Evolutionary conservation across 1,139 yeast genomes (phyloP).

Genomic region (Magnusiomyces ingens): DNA sequence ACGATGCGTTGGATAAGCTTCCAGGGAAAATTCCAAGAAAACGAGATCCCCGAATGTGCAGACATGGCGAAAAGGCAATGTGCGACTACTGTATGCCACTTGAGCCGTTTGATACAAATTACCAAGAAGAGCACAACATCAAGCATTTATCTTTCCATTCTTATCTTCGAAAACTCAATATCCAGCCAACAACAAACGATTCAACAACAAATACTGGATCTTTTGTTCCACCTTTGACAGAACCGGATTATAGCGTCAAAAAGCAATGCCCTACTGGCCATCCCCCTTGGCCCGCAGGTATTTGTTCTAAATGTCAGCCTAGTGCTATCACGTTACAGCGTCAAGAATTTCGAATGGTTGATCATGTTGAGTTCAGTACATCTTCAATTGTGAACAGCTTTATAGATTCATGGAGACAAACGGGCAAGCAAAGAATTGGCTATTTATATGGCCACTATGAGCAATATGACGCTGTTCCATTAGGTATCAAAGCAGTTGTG

Average conservation of each 20-base stretch:
- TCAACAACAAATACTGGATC: slow-evolving; percentile 52
- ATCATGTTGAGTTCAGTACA: slow-evolving; percentile 86
- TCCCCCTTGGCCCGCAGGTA: slow-evolving; percentile 88
- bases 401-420: slow-evolving; percentile 84
- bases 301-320: slow-evolving; percentile 97
- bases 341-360: slow-evolving; percentile 92
- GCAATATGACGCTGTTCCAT: slow-evolving; percentile 71
- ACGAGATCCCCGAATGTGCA: slow-evolving; percentile 55
- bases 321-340: slow-evolving; percentile 88
- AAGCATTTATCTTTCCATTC: slow-evolving; percentile 90
- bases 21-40: slow-evolving; percentile 69
- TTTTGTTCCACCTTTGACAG: slow-evolving; percentile 73
- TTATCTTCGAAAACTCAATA: slow-evolving; percentile 64
- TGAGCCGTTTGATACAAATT: slow-evolving; percentile 87
- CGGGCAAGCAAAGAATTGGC: slow-evolving; percentile 85
- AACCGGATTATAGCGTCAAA: slow-evolving; percentile 61
- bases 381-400: slow-evolving; percentile 69
- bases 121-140: slow-evolving; percentile 67
- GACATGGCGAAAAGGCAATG: slow-evolving; percentile 92
- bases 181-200: slow-evolving; percentile 43
- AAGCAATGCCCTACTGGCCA: slow-evolving; percentile 72
- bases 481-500: slow-evolving; percentile 90
- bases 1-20: slow-evolving; percentile 56
- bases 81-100: slow-evolving; percentile 95
- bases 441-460: slow-evolving; percentile 77